A percentile compares a stretch with the other conserved stretches of the same genome.
Conservation (phyloP, 108 stramenopile genomes). For the Skeletonema menzelii region DNA sequence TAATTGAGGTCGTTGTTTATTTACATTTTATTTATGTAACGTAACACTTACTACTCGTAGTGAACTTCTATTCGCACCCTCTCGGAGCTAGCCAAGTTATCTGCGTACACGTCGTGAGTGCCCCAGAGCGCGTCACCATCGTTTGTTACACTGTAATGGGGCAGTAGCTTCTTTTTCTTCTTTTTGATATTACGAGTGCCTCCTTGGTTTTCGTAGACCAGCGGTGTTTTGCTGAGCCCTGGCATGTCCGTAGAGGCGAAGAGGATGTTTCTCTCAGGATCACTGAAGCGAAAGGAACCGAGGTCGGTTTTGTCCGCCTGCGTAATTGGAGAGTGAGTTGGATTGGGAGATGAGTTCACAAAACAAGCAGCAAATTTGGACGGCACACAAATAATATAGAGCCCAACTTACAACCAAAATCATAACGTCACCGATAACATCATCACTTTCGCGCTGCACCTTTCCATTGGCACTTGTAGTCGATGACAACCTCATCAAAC, state of each 20-base stretch:
- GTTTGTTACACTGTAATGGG: constrained; percentile 46
- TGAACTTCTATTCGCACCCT: constrained; percentile 8
- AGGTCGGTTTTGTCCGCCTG: constrained; percentile 50
- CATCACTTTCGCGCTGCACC: constrained; percentile 10
- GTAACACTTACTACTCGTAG: too few species aligned
- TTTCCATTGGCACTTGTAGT: constrained; percentile 5
- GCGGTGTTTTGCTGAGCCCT: constrained; percentile 34
- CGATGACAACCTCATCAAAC: constrained; percentile 13
- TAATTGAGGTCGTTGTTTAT: neutral
- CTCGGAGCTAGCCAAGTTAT: constrained; percentile 24
- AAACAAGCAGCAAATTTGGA: neutral
- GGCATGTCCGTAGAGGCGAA: constrained; percentile 60
- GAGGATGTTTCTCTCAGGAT: constrained; percentile 52
- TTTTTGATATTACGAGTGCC: constrained; percentile 8
- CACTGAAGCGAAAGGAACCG: constrained; percentile 56
- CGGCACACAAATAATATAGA: neutral
- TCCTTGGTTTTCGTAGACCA: constrained; percentile 16
- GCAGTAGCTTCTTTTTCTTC: constrained; percentile 6
- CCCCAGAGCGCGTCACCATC: constrained; percentile 43
- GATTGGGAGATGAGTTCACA: neutral
- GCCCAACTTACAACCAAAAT: constrained; percentile 31
- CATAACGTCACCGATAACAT: constrained; percentile 43
- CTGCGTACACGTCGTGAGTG: constrained; percentile 49
- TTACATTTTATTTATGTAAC: too few species aligned
- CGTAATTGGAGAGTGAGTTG: neutral